Base-by-base conservation (phyloP, 148 eudicot species). In the Heliosperma pusillum region DNA sequence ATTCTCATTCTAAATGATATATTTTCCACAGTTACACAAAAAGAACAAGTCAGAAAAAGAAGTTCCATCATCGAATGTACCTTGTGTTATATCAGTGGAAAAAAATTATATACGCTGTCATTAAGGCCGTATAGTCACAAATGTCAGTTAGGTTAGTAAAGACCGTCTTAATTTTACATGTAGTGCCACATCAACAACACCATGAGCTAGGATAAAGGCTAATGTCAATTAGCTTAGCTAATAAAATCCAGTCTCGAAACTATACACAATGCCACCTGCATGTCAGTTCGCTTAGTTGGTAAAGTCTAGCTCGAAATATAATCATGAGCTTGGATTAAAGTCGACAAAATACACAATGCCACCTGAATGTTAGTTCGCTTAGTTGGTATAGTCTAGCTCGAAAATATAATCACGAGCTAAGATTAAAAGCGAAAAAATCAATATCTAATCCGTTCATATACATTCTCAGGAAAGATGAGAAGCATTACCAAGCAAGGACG, bases 401-500 rank as follows among this genome's bases (percentile, higher is more conserved):
- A 36, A 9, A 47, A 9, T 10, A 15, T 47, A 47, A 47, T 1
- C 3, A 7, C 1, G 53, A 47, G 15, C 53, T 47, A 47, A 47
- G 10, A 10, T 15, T 42, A 15, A 36, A 40, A 33, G 22, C 4
- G 1, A 21, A 11, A 60, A 73, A 7, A 22, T 10, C 2, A 6
- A 24, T 17, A 7, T 7, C 0, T 8, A 36, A 36, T 2, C 42
- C 42, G 9, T 5, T 5, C 42, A 36, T 36, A 36, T 36, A 36
- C 42, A 36, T 36, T 36, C 6, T 36, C 10, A 36, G 9, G n/a
- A 12, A 16, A 25, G 6, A 22, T 2, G 2, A 9, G 25, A 30
- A 74, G 30, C 15, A 83, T 71, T 76, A 95, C 99, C 99, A 95
- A 80, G 94, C 99, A 44, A 95, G 84, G 44, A 95, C 59, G 1